phyloP scores from a whole-genome alignment of 2,329 filamentous ascomycete genomes.

The Sporothrix protearum region DNA sequence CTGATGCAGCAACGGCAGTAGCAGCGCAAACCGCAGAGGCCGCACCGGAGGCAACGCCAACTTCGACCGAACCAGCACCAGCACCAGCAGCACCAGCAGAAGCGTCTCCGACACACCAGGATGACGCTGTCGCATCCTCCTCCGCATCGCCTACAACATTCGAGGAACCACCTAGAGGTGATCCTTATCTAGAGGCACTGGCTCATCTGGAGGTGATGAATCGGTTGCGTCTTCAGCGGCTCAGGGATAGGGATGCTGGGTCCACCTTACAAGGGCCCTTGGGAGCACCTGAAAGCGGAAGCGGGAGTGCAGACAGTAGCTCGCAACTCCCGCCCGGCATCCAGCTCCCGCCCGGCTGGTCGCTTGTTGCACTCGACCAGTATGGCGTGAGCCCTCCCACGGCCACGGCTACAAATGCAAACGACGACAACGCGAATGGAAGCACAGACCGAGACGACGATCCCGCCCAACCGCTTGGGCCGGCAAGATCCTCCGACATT shows the following conservation, averaged over 20 bases:
- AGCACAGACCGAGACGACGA: background rate
- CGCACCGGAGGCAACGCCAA: background rate
- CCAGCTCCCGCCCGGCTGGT: constrained; percentile 63
- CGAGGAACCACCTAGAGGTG: too few relatives aligned
- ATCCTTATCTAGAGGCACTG: background rate
- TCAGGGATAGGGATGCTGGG: too few relatives aligned
- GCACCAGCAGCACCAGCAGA: background rate
- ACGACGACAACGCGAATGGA: background rate
- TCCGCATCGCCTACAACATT: too few relatives aligned
- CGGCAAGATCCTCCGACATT: too few relatives aligned
- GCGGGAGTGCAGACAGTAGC: constrained; percentile 41
- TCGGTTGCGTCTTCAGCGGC: background rate
- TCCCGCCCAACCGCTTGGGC: background rate
- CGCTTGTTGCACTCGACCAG: constrained; percentile 58
- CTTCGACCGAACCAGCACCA: background rate
- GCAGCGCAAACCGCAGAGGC: background rate
- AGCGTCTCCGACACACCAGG: background rate
- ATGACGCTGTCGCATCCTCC: background rate
- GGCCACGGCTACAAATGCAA: background rate
- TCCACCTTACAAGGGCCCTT: background rate
- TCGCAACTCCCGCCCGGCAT: constrained; percentile 61
- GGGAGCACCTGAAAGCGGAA: background rate
- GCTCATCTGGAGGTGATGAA: background rate
- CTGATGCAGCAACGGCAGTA: background rate
- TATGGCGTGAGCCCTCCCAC: constrained; percentile 36